These are phyloP conservation scores for Myriosclerotinia duriaeana DNA, from an alignment of 2,329 filamentous ascomycete genomes.

Conservation along the genomic window DNA sequence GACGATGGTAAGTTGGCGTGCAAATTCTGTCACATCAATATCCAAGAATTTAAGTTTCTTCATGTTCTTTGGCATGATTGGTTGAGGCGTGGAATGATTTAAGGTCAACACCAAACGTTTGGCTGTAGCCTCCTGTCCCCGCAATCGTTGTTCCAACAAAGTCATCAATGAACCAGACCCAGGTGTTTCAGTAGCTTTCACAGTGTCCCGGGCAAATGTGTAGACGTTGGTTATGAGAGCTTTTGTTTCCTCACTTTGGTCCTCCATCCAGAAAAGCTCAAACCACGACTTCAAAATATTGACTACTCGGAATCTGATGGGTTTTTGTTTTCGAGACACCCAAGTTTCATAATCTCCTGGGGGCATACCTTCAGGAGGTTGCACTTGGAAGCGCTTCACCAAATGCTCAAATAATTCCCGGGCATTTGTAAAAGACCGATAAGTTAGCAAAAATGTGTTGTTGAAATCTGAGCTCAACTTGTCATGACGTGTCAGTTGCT, in stretches of 20 bases:
- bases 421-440: conserved; percentile 89
- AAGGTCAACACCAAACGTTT: conserved; percentile 86
- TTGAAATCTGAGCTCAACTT: conserved; percentile 94
- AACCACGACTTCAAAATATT: conserved; percentile 99
- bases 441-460: conserved; percentile 95
- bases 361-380: conserved; percentile 79
- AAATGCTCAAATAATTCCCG: conserved; percentile 89
- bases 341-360: conserved; percentile 78
- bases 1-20: conserved; percentile 95
- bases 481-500: conserved; percentile 93
- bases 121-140: conserved; percentile 81
- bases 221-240: conserved; percentile 86
- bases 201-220: conserved; percentile 85
- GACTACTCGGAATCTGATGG: conserved; percentile 91
- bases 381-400: conserved; percentile 86
- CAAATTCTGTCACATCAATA: conserved; percentile 93
- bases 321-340: conserved; percentile 93
- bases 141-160: conserved; percentile 83
- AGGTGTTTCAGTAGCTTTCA: conserved; percentile 90
- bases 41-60: conserved; percentile 98
- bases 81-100: conserved; percentile 76
- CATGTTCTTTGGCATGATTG: conserved; percentile 98
- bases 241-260: conserved; percentile 77
- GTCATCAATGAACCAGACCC: conserved; percentile 82
- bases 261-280: conserved; percentile 98